Conservation (phyloP, 768 basidiomycete genomes). For the Stropharia rugosoannulata region DNA sequence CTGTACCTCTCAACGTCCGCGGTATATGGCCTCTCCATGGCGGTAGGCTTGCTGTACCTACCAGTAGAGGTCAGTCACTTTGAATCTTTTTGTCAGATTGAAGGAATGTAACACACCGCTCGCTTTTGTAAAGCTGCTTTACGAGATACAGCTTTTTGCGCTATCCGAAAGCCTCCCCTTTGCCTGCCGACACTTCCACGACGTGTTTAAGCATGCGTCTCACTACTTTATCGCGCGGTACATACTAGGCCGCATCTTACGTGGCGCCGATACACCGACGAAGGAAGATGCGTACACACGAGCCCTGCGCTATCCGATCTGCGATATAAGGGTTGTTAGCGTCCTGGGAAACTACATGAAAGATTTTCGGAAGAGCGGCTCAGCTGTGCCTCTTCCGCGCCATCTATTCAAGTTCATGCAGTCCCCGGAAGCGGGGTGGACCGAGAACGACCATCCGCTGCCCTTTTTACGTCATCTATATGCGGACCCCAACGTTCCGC, state of each 20-base stretch:
- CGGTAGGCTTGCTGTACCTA: conserved; percentile 27
- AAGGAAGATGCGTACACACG: conserved; percentile 36
- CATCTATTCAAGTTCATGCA: conserved; percentile 62
- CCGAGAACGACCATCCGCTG: conserved; percentile 51
- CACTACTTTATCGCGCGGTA: conserved; percentile 65
- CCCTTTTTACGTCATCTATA: conserved; percentile 65
- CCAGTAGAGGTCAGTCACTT: conserved; percentile 39
- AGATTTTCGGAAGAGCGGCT: conserved; percentile 6
- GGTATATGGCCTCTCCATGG: not conserved
- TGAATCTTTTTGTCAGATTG: not conserved
- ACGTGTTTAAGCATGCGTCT: conserved; percentile 55
- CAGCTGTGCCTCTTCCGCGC: conserved; percentile 50
- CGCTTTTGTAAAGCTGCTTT: conserved; percentile 57
- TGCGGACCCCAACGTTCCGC: conserved; percentile 32
- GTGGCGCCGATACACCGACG: conserved; percentile 13
- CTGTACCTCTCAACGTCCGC: not conserved
- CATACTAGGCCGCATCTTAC: conserved; percentile 39
- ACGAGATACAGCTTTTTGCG: conserved; percentile 74
- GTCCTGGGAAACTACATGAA: conserved; percentile 32
- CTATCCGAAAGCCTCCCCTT: conserved; percentile 63
- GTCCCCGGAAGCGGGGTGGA: conserved; percentile 37
- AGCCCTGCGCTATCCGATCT: conserved; percentile 61
- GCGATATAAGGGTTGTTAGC: conserved; percentile 53
- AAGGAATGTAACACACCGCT: conserved; percentile 7
- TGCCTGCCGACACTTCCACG: conserved; percentile 50